Conservation (phyloP, 2,329 filamentous ascomycete genomes). For the Pseudocercospora crystallina region DNA sequence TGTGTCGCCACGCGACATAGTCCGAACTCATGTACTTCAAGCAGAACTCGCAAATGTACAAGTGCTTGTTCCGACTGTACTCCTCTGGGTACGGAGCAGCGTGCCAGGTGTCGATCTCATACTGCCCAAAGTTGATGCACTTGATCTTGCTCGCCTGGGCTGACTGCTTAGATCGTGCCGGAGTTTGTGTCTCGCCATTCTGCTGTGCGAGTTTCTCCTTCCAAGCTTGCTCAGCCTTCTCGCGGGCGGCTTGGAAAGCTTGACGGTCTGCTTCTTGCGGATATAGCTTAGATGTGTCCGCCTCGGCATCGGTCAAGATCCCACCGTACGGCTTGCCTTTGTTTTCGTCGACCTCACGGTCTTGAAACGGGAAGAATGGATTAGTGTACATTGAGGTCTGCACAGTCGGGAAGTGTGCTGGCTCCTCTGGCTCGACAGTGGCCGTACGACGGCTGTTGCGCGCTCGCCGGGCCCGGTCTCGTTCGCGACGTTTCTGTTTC, state of each 20-base stretch:
- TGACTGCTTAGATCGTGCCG: constrained; percentile 61
- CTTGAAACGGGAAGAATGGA: constrained; percentile 84
- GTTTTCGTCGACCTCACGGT: constrained; percentile 82
- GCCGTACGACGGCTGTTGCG: constrained; percentile 47
- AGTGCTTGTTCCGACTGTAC: constrained; percentile 90
- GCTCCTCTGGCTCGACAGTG: constrained; percentile 42
- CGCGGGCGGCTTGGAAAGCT: constrained; percentile 84
- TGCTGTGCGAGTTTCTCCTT: constrained; percentile 66
- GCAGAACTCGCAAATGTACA: constrained; percentile 99
- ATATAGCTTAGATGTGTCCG: constrained; percentile 85
- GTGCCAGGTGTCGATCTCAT: constrained; percentile 99
- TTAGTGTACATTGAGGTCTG: constrained; percentile 67
- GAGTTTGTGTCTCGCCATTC: constrained; percentile 56
- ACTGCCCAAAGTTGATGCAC: constrained; percentile 96
- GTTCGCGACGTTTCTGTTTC: constrained; percentile 50
- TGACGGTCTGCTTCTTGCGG: constrained; percentile 77
- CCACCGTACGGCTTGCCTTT: constrained; percentile 96
- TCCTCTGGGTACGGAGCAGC: constrained; percentile 97
- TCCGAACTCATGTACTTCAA: constrained; percentile 99
- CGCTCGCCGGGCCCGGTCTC: constrained; percentile 41
- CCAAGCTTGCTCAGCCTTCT: constrained; percentile 91
- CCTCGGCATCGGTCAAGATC: constrained; percentile 83
- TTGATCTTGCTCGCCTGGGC: constrained; percentile 95
- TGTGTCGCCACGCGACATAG: constrained; percentile 96
- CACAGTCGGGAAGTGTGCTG: constrained; percentile 56